Base-by-base conservation (phyloP, 768 basidiomycete species). In the Xerocomus potaroensis region DNA sequence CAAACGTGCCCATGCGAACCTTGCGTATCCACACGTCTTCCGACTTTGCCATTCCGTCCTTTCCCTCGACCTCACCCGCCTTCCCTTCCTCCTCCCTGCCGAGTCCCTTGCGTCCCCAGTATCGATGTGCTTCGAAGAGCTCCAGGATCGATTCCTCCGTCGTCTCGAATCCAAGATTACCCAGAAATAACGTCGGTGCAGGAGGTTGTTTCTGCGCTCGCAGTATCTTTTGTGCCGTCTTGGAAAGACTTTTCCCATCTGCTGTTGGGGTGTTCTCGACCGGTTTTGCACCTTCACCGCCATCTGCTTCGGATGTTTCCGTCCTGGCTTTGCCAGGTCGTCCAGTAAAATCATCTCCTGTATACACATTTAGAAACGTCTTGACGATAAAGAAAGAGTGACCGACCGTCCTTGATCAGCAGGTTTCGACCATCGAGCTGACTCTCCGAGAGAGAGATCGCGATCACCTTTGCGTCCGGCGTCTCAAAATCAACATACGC, bases 401-500 rank as follows among this genome's bases (percentile, higher is more conserved):
- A 31, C 78, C 40, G 49, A 85, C 92, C 92, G 54, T 91, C 87
- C 75, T 99, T 99, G 54, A 99, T 96, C 36, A 99, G 78, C 11
- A 98, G 70, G 48, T 82, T 83, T 52, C 96, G 76, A 6, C 95
- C 95, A 23, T 94, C 78, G 12, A 97, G 71, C 44, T 79, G 79
- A 27, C 80, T 73, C 65, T 99, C 96, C 4, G 91, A 91, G 34
- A 86, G 70, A 4, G 80, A 72, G 51, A 97, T 87, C 24, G 93
- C 95, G 34, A 76, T 69, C 4, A 59, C 61, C 61, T 95, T 89
- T 11, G 79, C 82, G 26, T 92, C 89, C 0, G 77, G 68, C 1
- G 84, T 84, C 3, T 81, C 76, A 63, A 98, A 96, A 69, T 98
- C 95, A 48, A 98, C 87, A 70, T 97, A 97, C 30, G 96, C 96